Percentiles rank a stretch among this genome's conserved stretches.
These are phyloP conservation scores for Blastobotrys buckinghamii DNA, from an alignment of 1,139 yeast species.

Conservation along the genomic window DNA sequence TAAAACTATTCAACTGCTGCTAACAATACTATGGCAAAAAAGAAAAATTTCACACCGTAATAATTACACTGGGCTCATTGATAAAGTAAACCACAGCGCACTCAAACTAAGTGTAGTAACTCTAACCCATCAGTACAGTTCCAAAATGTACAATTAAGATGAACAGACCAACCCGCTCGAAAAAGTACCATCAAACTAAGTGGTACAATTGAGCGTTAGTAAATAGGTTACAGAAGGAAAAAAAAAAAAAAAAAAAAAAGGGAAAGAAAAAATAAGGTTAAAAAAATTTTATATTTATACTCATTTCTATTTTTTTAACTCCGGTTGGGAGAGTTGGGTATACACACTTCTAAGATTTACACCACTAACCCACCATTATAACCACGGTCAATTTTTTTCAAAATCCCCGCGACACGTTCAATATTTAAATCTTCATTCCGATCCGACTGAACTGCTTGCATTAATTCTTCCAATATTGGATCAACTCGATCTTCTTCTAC, in stretches of 20 bases:
- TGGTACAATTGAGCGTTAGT: slow-evolving; percentile 31
- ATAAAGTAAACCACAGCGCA: slow-evolving; percentile 18
- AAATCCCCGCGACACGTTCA: slow-evolving; percentile 45
- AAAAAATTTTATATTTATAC: slow-evolving; percentile 1
- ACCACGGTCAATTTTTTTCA: slow-evolving; percentile 35
- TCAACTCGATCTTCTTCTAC: slow-evolving; percentile 78
- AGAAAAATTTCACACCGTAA: slow-evolving; percentile 16
- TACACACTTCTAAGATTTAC: background rate
- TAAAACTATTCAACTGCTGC: too few species aligned
- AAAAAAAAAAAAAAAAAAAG: slow-evolving; percentile 3
- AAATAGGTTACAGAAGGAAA: slow-evolving; percentile 22
- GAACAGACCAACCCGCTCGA: slow-evolving; percentile 23
- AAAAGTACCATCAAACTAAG: slow-evolving; percentile 13
- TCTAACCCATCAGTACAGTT: slow-evolving; percentile 19
- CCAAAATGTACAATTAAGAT: background rate
- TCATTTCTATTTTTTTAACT: too few species aligned
- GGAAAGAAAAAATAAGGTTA: background rate
- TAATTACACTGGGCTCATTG: slow-evolving; percentile 20
- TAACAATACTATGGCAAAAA: too few species aligned
- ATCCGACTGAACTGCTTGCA: slow-evolving; percentile 86
- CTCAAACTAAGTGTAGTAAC: slow-evolving; percentile 19
- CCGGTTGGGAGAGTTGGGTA: background rate
- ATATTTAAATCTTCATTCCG: slow-evolving; percentile 56
- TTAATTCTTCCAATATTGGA: slow-evolving; percentile 70
- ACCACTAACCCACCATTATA: slow-evolving; percentile 10